Base-by-base conservation (phyloP, 768 basidiomycete species). In the Dioszegia hungarica region DNA sequence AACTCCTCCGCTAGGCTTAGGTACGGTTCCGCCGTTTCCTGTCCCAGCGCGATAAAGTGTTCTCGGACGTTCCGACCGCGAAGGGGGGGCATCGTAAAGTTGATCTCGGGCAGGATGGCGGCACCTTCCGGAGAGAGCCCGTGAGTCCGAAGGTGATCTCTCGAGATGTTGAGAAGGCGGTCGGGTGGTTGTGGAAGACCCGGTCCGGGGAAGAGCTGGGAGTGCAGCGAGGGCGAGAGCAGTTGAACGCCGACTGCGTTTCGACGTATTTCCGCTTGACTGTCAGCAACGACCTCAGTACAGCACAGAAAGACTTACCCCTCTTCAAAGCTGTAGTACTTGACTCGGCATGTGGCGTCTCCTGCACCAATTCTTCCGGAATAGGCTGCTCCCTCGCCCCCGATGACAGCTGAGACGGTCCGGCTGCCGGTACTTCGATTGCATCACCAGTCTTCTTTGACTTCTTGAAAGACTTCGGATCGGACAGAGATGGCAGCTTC, bases 201-300 rank as follows among this genome's bases (percentile, higher is more conserved):
- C 22, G 59, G 36, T 9, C 65, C 67, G 4, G 77, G 75, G 76
- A 97, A 95, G 56, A 94, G 82, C 68, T 95, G 93, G 4, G 79
- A 72, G 74, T 92, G 91, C 6, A 95, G 77, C n/a, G 79, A 79
- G 9, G 84, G 82, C 15, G 91, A 88, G 51, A 98, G 83, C 54
- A 95, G 83, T 71, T 98, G 93, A 6, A 97, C 92, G n/a, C 93
- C 93, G 38, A 91, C 80, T 59, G 87, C 84, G 70, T 95, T 97
- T 52, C 90, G 82, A 0, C 74, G 67, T 1, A 67, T 38, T 20
- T 50, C 60, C 54, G 29, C 19, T 5, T 8, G 22, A 31, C 11
- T 29, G 20, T 17, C 46, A 39, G n/a, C 15, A 14, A 6, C 5
- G 20, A 10, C 6, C n/a, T 52, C 27, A 33, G 28, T 9, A 22